Evolutionary conservation across 768 basidiomycete genomes (phyloP).

Genomic region (Termitomyces sp.): DNA sequence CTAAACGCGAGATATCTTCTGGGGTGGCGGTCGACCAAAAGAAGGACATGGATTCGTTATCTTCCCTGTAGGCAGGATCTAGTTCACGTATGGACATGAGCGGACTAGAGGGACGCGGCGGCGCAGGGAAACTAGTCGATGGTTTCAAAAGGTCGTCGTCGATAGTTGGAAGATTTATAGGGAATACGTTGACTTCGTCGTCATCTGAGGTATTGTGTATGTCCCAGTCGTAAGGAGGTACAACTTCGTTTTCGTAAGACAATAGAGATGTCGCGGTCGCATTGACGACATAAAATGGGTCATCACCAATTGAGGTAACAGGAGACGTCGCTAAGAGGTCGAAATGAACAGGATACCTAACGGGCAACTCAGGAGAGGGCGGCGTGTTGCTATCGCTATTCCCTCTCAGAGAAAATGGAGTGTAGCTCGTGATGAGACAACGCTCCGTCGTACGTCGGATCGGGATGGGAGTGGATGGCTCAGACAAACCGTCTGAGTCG

Average conservation of each 20-base stretch:
- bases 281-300: neutral
- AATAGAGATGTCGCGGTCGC: neutral
- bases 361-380: neutral
- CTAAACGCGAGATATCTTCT: neutral
- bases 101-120: neutral
- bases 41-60: neutral
- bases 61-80: neutral
- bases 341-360: neutral
- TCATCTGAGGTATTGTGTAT: neutral
- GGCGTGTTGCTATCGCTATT: neutral
- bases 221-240: neutral
- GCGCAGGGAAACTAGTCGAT: neutral
- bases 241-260: no score
- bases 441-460: neutral
- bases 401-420: neutral
- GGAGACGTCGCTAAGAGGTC: neutral
- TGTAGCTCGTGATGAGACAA: neutral
- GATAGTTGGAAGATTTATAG: neutral
- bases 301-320: neutral
- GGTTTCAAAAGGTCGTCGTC: neutral
- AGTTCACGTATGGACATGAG: neutral
- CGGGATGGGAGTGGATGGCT: neutral
- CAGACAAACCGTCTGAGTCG: neutral
- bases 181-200: neutral
- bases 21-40: neutral